Evolutionary conservation across 352 stramenopile species (phyloP), one percentile per base, ranked within the genome.

Genomic region (Phytophthora citrophthora): DNA sequence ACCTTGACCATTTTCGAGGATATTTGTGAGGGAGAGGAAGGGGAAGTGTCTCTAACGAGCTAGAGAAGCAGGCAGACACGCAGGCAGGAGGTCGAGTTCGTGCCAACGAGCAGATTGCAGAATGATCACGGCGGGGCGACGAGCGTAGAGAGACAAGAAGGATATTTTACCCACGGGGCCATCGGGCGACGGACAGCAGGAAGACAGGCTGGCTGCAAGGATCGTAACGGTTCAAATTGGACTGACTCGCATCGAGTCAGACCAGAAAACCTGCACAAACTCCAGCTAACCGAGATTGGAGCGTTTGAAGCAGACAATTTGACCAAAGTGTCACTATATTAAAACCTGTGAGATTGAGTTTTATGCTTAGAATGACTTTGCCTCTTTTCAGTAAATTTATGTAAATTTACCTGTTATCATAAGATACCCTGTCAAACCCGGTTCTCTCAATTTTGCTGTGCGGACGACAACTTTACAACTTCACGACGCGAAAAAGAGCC

Each of bases 1-100:
- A 72, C 69, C 41, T 77, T 71, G 40, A 77, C 69, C 69, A 77
- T 77, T 8, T 60, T 57, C 23, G 31, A 44, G 41, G 38, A 29
- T 20, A 20, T 54, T 11, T 61, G 48, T 50, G 39, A 46, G 26
- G 55, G 13, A 34, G 31, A 23, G 3, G 27, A 49, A 41, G 34
- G 3, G 34, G 12, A 41, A 18, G 49, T 29, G 54, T 63, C 49
- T 61, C 65, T 64, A 32, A 50, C 24, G 29, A 32, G 29, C 29
- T n/a, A 54, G 43, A 56, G 49, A 45, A 50, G 44, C 54, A 46
- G 39, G 41, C 15, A 45, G 26, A 46, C 24, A 48, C 36, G 41
- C 48, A 52, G 41, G 24, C 20, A 52, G 44, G 24, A 44, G 23
- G 31, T 48, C 20, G 45, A 68, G 68, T 76, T 47, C 34, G 39